phyloP scores from a whole-genome alignment of 202 grass and related monocot genomes.

The Carex arenaria region DNA sequence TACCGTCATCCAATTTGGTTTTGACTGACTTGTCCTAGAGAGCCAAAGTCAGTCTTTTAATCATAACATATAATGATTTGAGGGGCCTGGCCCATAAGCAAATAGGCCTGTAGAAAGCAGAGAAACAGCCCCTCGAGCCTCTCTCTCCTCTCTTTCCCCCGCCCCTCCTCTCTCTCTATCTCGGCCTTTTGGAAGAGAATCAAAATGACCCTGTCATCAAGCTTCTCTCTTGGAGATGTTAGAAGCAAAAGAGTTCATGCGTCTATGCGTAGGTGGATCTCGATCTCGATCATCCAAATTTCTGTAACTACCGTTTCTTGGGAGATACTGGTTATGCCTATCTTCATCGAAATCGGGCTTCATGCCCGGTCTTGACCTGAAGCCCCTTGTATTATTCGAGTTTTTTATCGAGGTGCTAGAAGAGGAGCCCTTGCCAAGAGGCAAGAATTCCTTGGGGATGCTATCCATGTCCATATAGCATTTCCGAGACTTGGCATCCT shows the following conservation, averaged over 20 bases:
- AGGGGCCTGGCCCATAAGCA: not conserved
- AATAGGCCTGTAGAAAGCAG: not conserved
- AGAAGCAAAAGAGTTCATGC: slow-evolving; percentile 61
- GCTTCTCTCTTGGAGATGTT: slow-evolving; percentile 55
- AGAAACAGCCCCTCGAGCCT: not conserved
- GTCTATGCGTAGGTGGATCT: slow-evolving; percentile 20
- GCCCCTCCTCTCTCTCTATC: not conserved
- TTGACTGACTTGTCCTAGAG: not conserved
- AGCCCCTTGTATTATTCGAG: slow-evolving; percentile 55
- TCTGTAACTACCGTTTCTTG: slow-evolving; percentile 73
- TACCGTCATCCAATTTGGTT: not conserved
- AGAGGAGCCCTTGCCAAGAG: slow-evolving; percentile 38
- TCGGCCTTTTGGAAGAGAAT: not conserved
- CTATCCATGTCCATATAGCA: slow-evolving; percentile 84
- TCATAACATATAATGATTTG: not conserved
- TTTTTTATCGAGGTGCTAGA: slow-evolving; percentile 42
- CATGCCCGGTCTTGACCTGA: slow-evolving; percentile 50
- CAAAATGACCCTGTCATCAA: slow-evolving; percentile 20
- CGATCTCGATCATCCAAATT: slow-evolving; percentile 68
- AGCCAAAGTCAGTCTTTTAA: not conserved
- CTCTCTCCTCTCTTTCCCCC: no score
- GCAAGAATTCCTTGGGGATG: slow-evolving; percentile 79
- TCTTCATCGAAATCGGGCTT: slow-evolving; percentile 57
- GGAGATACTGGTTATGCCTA: slow-evolving; percentile 35
- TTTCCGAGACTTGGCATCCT: slow-evolving; percentile 81